Base-by-base conservation (phyloP, 148 eudicot genomes). In the Fagopyrum esculentum region DNA sequence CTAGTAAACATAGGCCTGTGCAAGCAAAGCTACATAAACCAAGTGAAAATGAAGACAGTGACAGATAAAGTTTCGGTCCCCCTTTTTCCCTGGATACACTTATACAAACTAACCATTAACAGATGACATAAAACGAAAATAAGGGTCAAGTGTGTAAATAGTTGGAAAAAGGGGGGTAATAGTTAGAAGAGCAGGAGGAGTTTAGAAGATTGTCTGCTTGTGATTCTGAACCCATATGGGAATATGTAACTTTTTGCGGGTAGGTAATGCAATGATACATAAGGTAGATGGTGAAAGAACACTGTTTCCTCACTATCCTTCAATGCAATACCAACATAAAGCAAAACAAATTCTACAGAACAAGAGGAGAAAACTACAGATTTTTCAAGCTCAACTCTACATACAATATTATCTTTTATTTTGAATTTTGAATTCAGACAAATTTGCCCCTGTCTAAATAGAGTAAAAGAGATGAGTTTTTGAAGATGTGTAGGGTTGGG, bases 51-150 rank as follows among this genome's bases (percentile, higher is more conserved):
- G 80, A 87, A 77, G 86, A 83, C 82, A 84, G 73, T 83, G 95
- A 88, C 83, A 81, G 75, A 84, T 78, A 78, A 83, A 84, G 71
- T 83, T 89, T 66, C 11, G 90, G 93, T 82, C 93, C 93, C 88
- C 84, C 40, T 48, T 71, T 55, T 66, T 66, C 84, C 76, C 85
- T 84, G 84, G 84, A 84, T 83, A 85, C 87, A 85, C 26, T 22
- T 22, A 87, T 35, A 66, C 47, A 35, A 35, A 12, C 71, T 35
- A 66, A 66, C 45, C 71, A 22, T 22, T 22, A 22, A 22, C 26
- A 22, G 26, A 22, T 22, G 26, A 22, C 40, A 35, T 35, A 35
- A 35, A 35, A 35, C 40, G 40, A 35, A 35, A 35, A 35, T 35
- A 35, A 35, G 40, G 40, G 40, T 35, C 40, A 35, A 35, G 40